Evolutionary conservation across 192 early-diverging fungal genomes (phyloP), one percentile per base, ranked within the genome.

Genomic region (Backusella circina): DNA sequence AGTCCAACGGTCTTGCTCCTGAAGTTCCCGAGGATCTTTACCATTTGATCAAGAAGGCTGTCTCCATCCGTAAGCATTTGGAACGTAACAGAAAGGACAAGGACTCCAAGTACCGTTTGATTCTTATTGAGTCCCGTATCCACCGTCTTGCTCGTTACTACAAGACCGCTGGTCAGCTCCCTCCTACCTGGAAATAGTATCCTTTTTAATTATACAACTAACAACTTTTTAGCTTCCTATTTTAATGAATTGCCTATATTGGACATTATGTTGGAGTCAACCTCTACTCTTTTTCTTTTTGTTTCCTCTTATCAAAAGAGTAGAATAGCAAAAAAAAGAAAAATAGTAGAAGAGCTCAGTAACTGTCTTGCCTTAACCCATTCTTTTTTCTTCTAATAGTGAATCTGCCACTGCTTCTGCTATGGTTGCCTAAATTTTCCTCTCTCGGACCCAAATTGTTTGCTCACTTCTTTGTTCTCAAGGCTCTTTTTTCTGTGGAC

Each of bases 1-100:
- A 96, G 89, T 90, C 93, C 86, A 97, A 96, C 88, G 96, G 96
- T 80, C 75, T 73, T 67, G 75, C 77, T 67, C 92, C 98, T 73
- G 93, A 95, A 81, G 92, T 98, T 82, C 97, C 97, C 78, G 98
- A 99, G 89, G 97, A 99, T 89, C 91, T 99, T 72, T 98, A 98
- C 92, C 94, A 95, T 87, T 87, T 99, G 80, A 98, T 98, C 90
- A 99, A 98, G 94, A 98, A 98, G 94, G 97, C 98, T 79, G 96
- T 99, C 80, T 90, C 94, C 76, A 92, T 99, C 88, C 96, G 94
- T 89, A 98, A 98, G 93, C 98, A 99, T 85, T 84, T 99, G 77
- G 98, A 99, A 91, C 93, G 93, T 79, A 94, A 96, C 94, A 93
- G 97, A 90, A 99, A 99, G 92, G 98, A 99, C 87, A 87, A 87